phyloP scores from a whole-genome alignment of 2,329 filamentous ascomycete species.

The Dactylonectria estremocensis region DNA sequence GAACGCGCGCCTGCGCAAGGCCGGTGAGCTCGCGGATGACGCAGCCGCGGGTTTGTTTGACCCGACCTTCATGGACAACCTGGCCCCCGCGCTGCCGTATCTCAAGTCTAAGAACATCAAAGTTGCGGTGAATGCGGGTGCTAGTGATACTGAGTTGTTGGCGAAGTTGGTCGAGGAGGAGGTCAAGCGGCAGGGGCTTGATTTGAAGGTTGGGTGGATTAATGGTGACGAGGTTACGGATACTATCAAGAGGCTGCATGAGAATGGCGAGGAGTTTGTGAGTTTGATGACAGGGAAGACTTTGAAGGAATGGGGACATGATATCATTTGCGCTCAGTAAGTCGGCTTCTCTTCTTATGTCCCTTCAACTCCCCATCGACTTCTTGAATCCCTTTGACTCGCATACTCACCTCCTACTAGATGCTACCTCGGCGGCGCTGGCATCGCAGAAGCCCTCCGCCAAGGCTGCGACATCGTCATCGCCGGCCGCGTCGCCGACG shows the following conservation, averaged over 20 bases:
- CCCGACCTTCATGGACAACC: slow-evolving; percentile 53
- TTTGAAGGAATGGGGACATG: slow-evolving; percentile 44
- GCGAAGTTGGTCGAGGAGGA: slow-evolving; percentile 46
- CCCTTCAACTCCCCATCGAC: neutral
- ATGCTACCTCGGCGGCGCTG: slow-evolving; percentile 56
- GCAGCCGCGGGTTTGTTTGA: slow-evolving; percentile 46
- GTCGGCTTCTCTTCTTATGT: neutral
- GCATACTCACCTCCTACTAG: neutral
- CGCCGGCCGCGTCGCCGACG: slow-evolving; percentile 62
- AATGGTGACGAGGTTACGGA: slow-evolving; percentile 55
- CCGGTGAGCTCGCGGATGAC: slow-evolving; percentile 49
- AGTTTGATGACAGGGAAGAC: slow-evolving; percentile 46
- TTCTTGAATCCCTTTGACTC: neutral
- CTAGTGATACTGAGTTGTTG: slow-evolving; percentile 53
- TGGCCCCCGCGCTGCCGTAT: slow-evolving; percentile 49
- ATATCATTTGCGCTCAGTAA: slow-evolving; percentile 38
- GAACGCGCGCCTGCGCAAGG: slow-evolving; percentile 41
- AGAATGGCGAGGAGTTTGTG: slow-evolving; percentile 41
- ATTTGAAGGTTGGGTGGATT: slow-evolving; percentile 55
- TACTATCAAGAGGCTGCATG: slow-evolving; percentile 38
- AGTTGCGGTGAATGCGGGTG: slow-evolving; percentile 57
- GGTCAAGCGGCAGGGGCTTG: slow-evolving; percentile 47
- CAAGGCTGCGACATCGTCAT: slow-evolving; percentile 62
- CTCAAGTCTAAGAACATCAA: slow-evolving; percentile 53
- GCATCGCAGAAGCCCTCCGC: slow-evolving; percentile 58